Conservation (phyloP, 2,329 filamentous ascomycete genomes). For the Chaetomium strumarium region DNA sequence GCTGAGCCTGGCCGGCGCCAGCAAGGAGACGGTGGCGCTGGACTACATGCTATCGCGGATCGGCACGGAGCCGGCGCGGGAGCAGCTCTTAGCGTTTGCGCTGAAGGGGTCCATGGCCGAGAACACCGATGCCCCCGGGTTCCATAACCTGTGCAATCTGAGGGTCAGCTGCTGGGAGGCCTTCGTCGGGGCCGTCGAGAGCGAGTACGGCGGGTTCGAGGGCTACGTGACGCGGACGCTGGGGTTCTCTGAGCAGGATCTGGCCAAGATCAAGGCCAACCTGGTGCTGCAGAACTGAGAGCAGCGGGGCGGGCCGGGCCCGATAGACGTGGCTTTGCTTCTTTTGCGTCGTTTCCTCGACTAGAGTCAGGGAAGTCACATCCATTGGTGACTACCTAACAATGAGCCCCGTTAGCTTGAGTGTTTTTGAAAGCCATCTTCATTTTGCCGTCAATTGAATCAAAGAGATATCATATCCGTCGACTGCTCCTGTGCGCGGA, state of each 20-base stretch:
- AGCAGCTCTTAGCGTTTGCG: slow-evolving; percentile 40
- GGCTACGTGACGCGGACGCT: slow-evolving; percentile 41
- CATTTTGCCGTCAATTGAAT: no score
- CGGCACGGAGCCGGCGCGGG: slow-evolving; percentile 46
- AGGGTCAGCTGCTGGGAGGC: slow-evolving; percentile 40
- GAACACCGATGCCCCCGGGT: slow-evolving; percentile 39
- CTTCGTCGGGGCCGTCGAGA: slow-evolving; percentile 39
- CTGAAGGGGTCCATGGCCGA: slow-evolving; percentile 33
- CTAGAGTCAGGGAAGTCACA: neutral
- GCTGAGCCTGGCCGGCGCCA: slow-evolving; percentile 44
- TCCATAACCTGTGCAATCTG: slow-evolving; percentile 43
- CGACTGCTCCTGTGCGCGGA: no score
- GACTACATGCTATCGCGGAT: slow-evolving; percentile 52
- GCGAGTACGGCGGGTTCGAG: slow-evolving; percentile 44
- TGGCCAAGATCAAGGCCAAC: slow-evolving; percentile 43
- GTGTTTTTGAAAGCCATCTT: no score
- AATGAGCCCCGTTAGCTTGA: no score
- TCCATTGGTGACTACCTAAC: neutral
- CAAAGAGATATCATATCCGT: no score
- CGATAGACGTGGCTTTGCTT: neutral
- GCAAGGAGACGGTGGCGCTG: slow-evolving; percentile 36
- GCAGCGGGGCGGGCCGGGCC: neutral
- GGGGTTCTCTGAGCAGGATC: slow-evolving; percentile 41
- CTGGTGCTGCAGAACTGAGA: slow-evolving; percentile 26
- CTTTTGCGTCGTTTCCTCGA: neutral